Conservation (phyloP, 352 stramenopile species). For the Pythium pyrilobum region DNA sequence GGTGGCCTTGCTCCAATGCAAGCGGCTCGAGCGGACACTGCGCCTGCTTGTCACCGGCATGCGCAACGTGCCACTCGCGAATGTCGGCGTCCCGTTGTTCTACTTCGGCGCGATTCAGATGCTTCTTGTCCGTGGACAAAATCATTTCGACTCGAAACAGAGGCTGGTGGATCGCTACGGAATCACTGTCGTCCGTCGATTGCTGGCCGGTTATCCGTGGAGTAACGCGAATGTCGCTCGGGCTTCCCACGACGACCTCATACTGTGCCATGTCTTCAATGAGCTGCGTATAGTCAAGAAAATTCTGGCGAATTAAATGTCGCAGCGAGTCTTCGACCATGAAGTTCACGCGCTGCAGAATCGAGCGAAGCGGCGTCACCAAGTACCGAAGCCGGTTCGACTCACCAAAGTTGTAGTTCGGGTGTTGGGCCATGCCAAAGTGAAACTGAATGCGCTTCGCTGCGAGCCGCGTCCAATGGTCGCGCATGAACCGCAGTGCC, state of each 20-base stretch:
- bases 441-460: constrained; percentile 73
- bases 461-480: constrained; percentile 67
- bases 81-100: constrained; percentile 51
- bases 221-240: constrained; percentile 38
- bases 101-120: constrained; percentile 55
- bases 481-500: constrained; percentile 66
- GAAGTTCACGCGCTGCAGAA: constrained; percentile 79
- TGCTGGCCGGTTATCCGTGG: neutral
- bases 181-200: neutral
- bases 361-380: constrained; percentile 37
- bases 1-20: constrained; percentile 33
- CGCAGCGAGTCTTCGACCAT: constrained; percentile 76
- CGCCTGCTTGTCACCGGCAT: constrained; percentile 40
- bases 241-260: constrained; percentile 41
- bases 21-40: constrained; percentile 57
- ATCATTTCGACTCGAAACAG: constrained; percentile 72
- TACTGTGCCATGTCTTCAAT: constrained; percentile 68
- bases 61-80: constrained; percentile 50
- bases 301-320: constrained; percentile 58
- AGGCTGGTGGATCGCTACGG: constrained; percentile 37
- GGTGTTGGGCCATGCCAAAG: constrained; percentile 44
- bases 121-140: constrained; percentile 44
- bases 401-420: constrained; percentile 57
- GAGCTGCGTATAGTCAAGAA: constrained; percentile 57
- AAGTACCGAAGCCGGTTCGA: constrained; percentile 69